Percentiles rank a stretch among this genome's conserved stretches.
Conservation (phyloP, 2,329 filamentous ascomycete genomes). For the Colletotrichum orchidophilum region DNA sequence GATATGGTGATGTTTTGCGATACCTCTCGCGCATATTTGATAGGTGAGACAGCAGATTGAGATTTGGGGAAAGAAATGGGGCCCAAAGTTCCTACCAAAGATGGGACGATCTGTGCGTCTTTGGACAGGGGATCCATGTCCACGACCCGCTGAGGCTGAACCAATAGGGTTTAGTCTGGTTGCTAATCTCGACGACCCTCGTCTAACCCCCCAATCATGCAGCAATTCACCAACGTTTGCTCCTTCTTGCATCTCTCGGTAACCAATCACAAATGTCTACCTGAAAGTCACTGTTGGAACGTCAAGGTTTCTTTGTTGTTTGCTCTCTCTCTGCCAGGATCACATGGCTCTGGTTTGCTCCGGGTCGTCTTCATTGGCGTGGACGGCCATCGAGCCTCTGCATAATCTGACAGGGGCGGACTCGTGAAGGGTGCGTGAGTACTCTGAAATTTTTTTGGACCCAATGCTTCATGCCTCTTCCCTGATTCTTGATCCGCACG, state of each 20-base stretch:
- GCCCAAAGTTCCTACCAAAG: not conserved
- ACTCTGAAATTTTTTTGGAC: not conserved
- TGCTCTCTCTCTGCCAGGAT: not conserved
- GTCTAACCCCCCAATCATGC: not conserved
- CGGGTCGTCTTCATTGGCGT: not conserved
- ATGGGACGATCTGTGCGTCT: not conserved
- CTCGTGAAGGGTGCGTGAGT: not conserved
- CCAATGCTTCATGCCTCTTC: not conserved
- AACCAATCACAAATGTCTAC: conserved; percentile 9
- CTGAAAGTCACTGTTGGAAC: not conserved
- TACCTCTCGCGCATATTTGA: not conserved
- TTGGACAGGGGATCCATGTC: not conserved
- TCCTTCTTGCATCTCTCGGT: conserved; percentile 24
- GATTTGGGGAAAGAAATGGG: conserved; percentile 3
- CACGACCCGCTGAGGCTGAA: conserved; percentile 9
- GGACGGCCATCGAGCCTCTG: not conserved
- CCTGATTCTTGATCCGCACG: not conserved
- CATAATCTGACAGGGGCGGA: not conserved
- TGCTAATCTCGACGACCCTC: conserved; percentile 31
- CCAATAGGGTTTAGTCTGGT: conserved; percentile 19
- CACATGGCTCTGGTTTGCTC: not conserved
- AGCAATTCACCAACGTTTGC: conserved; percentile 11
- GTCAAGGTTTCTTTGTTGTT: not conserved
- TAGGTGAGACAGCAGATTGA: not conserved
- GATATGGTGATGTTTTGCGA: not conserved